Percentiles rank a stretch among this genome's conserved stretches.
Conservation (phyloP, 352 stramenopile species). For the Globisporangium nagaii region DNA sequence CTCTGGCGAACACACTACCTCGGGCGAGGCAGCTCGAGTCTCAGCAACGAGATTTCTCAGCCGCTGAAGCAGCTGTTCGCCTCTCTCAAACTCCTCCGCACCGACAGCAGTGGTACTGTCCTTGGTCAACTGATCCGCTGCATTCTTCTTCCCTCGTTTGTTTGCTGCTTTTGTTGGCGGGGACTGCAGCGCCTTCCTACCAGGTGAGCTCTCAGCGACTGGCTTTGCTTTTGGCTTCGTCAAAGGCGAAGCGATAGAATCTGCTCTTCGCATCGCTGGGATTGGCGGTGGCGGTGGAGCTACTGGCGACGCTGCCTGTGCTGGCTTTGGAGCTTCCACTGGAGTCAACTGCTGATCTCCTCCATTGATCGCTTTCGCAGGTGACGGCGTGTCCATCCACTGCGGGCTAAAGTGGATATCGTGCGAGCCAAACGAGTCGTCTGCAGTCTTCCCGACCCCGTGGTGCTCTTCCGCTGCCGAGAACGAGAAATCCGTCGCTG, state of each 20-base stretch:
- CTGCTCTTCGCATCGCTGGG: not conserved
- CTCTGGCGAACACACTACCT: slow-evolving; percentile 22
- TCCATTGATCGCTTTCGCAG: not conserved
- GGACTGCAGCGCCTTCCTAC: slow-evolving; percentile 2
- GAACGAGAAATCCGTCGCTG: slow-evolving; percentile 5
- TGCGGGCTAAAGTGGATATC: slow-evolving; percentile 9
- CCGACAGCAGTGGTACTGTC: not conserved
- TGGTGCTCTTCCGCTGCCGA: slow-evolving; percentile 1
- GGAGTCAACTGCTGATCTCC: not conserved
- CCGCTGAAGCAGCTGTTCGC: slow-evolving; percentile 28
- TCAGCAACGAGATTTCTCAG: slow-evolving; percentile 25
- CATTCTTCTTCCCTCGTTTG: slow-evolving; percentile 2
- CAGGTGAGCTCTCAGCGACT: not conserved
- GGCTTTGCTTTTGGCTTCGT: not conserved
- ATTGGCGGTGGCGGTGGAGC: not conserved
- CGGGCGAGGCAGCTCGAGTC: slow-evolving; percentile 11
- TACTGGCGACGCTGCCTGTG: not conserved
- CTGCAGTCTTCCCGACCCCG: not conserved
- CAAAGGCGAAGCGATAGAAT: no score
- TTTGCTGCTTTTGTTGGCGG: slow-evolving; percentile 4
- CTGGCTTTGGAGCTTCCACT: not conserved
- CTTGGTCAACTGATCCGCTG: not conserved
- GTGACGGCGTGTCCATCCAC: slow-evolving; percentile 6
- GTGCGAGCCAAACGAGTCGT: slow-evolving; percentile 9
- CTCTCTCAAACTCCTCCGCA: slow-evolving; percentile 19